Percentiles rank a stretch among this genome's conserved stretches.
These are phyloP conservation scores for Pseudevernia furfuracea DNA, from an alignment of 495 filamentous ascomycete species.

Conservation along the genomic window DNA sequence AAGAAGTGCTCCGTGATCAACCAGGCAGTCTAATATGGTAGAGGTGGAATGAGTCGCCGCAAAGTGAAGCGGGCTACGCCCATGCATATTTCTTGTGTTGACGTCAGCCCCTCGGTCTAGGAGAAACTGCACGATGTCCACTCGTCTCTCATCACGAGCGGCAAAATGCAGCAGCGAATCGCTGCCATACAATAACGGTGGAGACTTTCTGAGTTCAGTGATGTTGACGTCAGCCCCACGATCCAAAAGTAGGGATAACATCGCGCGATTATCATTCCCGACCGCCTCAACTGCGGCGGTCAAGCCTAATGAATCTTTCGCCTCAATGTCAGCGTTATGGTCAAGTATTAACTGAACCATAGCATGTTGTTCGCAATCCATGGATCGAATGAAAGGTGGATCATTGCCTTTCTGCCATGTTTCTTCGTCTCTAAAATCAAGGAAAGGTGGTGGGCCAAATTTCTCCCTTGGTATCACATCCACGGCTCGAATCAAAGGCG, in stretches of 20 bases:
- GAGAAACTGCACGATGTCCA: neutral
- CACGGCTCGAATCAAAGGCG: conserved; percentile 20
- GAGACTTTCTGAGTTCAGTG: too few species aligned
- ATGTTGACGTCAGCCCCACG: conserved; percentile 32
- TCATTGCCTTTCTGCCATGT: neutral
- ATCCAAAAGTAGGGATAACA: neutral
- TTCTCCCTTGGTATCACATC: neutral
- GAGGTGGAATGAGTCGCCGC: neutral
- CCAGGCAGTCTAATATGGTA: neutral
- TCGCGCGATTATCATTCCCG: neutral
- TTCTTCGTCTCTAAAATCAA: neutral
- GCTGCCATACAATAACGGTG: conserved; percentile 27
- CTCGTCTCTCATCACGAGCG: neutral
- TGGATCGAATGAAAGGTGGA: neutral
- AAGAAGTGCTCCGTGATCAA: neutral
- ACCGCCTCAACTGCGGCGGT: neutral
- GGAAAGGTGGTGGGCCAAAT: too few species aligned
- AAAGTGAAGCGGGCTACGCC: conserved; percentile 2
- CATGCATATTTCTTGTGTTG: neutral
- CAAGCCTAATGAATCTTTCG: neutral
- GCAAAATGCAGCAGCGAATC: conserved; percentile 32
- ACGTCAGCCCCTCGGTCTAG: neutral
- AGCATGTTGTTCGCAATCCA: neutral
- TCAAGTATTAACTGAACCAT: neutral
- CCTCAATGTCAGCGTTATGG: neutral